These are phyloP conservation scores for Pseudopyrenochaeta lycopersici DNA, from an alignment of 2,329 filamentous ascomycete species.

Conservation along the genomic window DNA sequence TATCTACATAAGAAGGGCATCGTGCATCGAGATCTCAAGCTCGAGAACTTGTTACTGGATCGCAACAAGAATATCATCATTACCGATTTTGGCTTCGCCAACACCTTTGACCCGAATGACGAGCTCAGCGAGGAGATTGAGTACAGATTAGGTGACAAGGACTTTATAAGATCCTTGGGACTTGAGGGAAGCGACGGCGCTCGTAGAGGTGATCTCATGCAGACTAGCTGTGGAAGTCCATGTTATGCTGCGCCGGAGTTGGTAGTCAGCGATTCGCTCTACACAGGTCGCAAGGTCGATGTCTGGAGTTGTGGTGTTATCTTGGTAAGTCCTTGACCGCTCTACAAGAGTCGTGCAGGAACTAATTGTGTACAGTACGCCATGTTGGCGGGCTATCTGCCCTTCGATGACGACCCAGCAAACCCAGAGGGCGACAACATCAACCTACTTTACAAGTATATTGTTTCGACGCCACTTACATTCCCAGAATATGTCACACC, in stretches of 20 bases:
- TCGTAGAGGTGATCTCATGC: constrained; percentile 94
- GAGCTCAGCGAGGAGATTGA: constrained; percentile 92
- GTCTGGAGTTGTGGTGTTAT: constrained; percentile 99
- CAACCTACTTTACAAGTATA: constrained; percentile 98
- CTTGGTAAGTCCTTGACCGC: constrained; percentile 70
- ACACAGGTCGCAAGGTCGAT: constrained; percentile 96
- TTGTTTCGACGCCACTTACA: constrained; percentile 93
- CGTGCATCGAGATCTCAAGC: constrained; percentile 94
- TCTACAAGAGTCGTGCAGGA: constrained; percentile 7
- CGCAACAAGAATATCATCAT: constrained; percentile 99
- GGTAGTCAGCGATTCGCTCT: constrained; percentile 95
- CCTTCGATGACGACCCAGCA: constrained; percentile 96
- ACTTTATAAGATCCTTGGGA: constrained; percentile 86
- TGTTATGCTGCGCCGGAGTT: constrained; percentile 97
- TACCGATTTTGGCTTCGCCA: constrained; percentile 98
- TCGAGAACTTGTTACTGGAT: constrained; percentile 94
- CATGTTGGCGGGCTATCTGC: constrained; percentile 96
- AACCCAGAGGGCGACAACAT: constrained; percentile 99
- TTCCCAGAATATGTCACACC: constrained; percentile 99
- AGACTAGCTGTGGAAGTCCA: constrained; percentile 97
- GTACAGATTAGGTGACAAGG: constrained; percentile 83
- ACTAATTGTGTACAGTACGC: constrained; percentile 74
- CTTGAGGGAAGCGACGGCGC: constrained; percentile 82
- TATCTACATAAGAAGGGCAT: constrained; percentile 99
- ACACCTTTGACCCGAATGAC: constrained; percentile 91